These are phyloP conservation scores for Leptographium lundbergii DNA, from an alignment of 2,329 filamentous ascomycete genomes.

Conservation along the genomic window DNA sequence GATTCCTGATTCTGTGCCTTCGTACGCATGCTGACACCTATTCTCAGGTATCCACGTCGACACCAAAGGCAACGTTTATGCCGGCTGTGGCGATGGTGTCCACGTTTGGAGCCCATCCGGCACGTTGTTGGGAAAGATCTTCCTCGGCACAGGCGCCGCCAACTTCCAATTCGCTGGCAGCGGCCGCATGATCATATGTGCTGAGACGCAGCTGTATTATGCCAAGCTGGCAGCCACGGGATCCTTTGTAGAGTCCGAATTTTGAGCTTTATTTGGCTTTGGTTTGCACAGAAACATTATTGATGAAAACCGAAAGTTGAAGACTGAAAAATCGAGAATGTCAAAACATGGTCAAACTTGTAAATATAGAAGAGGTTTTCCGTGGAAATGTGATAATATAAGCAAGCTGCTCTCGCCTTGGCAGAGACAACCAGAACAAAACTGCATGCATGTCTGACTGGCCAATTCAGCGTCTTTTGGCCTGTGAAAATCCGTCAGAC, in stretches of 20 bases:
- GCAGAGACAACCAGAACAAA: too few species aligned
- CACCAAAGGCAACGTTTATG: constrained; percentile 40
- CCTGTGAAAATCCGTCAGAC: too few species aligned
- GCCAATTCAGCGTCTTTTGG: too few species aligned
- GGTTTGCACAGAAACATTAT: too few species aligned
- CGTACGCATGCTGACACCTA: neutral
- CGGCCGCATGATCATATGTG: constrained; percentile 28
- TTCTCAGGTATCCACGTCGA: constrained; percentile 39
- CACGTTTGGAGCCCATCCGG: constrained; percentile 36
- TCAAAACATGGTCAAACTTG: too few species aligned
- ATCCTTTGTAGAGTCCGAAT: constrained; percentile 6
- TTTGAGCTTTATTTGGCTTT: neutral
- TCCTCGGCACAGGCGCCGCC: constrained; percentile 29
- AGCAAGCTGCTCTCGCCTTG: too few species aligned
- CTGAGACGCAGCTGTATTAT: constrained; percentile 27
- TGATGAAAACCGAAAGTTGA: too few species aligned
- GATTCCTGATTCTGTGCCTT: constrained; percentile 12
- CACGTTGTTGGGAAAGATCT: constrained; percentile 43
- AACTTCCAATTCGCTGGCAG: constrained; percentile 37
- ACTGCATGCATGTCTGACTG: too few species aligned
- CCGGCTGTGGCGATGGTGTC: constrained; percentile 36
- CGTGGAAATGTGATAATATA: too few species aligned
- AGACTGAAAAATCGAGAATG: too few species aligned
- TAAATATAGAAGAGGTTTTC: too few species aligned
- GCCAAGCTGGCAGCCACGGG: constrained; percentile 20